Evolutionary conservation across 768 basidiomycete species (phyloP).

Genomic region (Cantharellus anzutake): DNA sequence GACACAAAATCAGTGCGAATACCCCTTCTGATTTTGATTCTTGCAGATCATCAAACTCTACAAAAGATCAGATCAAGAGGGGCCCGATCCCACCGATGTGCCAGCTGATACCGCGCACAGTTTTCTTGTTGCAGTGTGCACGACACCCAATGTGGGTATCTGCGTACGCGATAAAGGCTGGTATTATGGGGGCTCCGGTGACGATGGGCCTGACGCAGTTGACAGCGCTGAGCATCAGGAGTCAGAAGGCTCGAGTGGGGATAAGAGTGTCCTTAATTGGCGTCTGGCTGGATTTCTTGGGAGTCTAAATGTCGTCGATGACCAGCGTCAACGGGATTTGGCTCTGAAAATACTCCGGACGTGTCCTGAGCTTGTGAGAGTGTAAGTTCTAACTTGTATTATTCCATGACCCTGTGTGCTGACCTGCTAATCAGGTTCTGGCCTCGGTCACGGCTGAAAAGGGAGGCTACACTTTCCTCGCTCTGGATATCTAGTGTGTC

Average conservation of each 20-base stretch:
- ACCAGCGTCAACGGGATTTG: constrained; percentile 66
- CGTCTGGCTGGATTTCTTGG: constrained; percentile 61
- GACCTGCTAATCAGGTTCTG: constrained; percentile 36
- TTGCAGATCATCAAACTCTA: constrained; percentile 57
- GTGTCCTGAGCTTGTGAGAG: constrained; percentile 71
- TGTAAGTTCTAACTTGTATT: constrained; percentile 24
- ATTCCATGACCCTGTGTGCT: background rate
- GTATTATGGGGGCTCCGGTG: constrained; percentile 50
- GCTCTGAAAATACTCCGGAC: constrained; percentile 59
- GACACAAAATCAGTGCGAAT: background rate
- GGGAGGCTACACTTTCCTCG: constrained; percentile 74
- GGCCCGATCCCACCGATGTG: constrained; percentile 29
- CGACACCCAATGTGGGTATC: constrained; percentile 61
- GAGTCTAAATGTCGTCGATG: constrained; percentile 72
- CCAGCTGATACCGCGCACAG: constrained; percentile 72
- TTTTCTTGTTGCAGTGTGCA: constrained; percentile 70
- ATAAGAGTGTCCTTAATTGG: constrained; percentile 53
- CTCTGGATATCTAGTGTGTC: constrained; percentile 85
- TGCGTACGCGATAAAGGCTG: constrained; percentile 84
- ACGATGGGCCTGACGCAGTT: constrained; percentile 18
- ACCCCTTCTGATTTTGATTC: constrained; percentile 2
- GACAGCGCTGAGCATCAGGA: constrained; percentile 14
- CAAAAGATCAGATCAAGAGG: constrained; percentile 34
- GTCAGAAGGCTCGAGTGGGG: constrained; percentile 7
- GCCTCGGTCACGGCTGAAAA: constrained; percentile 42